These are phyloP conservation scores for Tetrapisispora namnaoensis DNA, from an alignment of 805 yeast genomes.

Conservation along the genomic window DNA sequence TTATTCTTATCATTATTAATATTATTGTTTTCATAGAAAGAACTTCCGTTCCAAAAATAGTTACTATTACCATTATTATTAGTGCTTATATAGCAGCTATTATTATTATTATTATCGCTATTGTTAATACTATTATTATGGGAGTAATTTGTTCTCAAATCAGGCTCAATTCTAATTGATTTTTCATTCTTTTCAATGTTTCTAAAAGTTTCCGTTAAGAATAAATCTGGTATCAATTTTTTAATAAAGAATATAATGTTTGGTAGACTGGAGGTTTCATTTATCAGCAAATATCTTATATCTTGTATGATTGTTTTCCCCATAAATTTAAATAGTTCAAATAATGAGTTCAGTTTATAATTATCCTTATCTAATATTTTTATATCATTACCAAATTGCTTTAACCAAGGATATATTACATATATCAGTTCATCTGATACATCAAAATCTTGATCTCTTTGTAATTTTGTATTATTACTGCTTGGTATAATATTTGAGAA, in stretches of 20 bases:
- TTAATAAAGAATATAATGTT: slow-evolving; percentile 22
- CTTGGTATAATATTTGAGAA: neutral
- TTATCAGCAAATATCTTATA: slow-evolving; percentile 14
- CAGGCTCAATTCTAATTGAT: slow-evolving; percentile 1
- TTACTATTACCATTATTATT: neutral
- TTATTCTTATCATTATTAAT: neutral
- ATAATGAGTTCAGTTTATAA: slow-evolving; percentile 24
- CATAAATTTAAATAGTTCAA: slow-evolving; percentile 27
- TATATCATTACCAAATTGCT: slow-evolving; percentile 21
- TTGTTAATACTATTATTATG: neutral
- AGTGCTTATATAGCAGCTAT: neutral
- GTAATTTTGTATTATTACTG: slow-evolving; percentile 5
- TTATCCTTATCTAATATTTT: slow-evolving; percentile 23
- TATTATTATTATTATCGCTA: neutral
- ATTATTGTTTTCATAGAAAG: neutral
- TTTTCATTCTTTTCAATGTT: neutral
- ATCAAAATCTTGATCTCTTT: slow-evolving; percentile 15
- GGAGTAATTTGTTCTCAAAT: neutral
- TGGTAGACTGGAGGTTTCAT: slow-evolving; percentile 14
- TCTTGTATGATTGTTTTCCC: slow-evolving; percentile 25
- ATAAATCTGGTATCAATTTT: slow-evolving; percentile 24
- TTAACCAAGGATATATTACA: slow-evolving; percentile 27
- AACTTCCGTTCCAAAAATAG: neutral
- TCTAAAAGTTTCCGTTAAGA: slow-evolving; percentile 16
- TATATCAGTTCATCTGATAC: slow-evolving; percentile 18